Evolutionary conservation across 345 rosid genomes (phyloP), one percentile per base, ranked within the genome.

Genomic region (Melastoma malabathricum): DNA sequence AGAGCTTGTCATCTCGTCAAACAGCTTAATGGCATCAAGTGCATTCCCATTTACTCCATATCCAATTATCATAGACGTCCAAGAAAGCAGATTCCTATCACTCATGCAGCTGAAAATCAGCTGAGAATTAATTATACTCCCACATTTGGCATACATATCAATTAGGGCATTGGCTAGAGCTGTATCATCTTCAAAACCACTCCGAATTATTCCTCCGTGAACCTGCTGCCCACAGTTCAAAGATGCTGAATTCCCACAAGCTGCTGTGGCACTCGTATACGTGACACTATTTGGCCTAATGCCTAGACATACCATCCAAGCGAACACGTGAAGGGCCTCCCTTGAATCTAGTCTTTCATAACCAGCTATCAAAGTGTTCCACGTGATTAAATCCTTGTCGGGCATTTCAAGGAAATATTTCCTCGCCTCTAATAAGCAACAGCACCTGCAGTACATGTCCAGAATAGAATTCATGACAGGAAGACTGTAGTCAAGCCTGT

Each of bases 1-100:
- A 10, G 85, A 75, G 46, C 44, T 39, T 47, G 84, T 81, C 96
- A 87, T 92, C 72, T 80, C 70, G 48, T 87, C 84, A 43, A 92
- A 92, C 72, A 92, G 61, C 39, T 70, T 71, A 50, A 82, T 76
- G 31, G 82, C 83, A 61, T 82, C 81, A 64, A 56, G 62, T 41
- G 89, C 95, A 64, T 63, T 74, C 18, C 98, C 96, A 16, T 84
- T 85, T 16, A 89, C 72, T 8, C 98, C 88, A 52, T 78, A 92
- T 47, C 95, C 98, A 56, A 82, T 74, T 93, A 90, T 80, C 92
- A 90, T 90, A 43, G 96, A 84, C 18, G 98, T 84, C 96, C 98
- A 92, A 46, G 89, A 84, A 8, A 92, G 80, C 55, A 90, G 65
- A 70, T 77, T 61, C 56, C 64, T 78, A 49, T 61, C 59, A 17